These are phyloP conservation scores for Rhododendron ovatum DNA, from an alignment of 148 eudicot genomes.

Conservation along the genomic window DNA sequence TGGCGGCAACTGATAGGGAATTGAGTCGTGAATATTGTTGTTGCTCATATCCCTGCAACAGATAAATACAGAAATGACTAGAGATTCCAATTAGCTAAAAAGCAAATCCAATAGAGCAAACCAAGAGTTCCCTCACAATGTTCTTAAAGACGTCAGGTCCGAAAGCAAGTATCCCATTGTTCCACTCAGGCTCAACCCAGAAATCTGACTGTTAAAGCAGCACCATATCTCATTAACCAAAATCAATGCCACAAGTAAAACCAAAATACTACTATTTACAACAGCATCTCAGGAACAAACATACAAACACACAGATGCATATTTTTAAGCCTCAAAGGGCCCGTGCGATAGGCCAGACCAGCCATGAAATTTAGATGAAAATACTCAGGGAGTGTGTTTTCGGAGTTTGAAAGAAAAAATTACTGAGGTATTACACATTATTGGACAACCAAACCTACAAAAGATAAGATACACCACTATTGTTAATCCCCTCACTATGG, in stretches of 20 bases:
- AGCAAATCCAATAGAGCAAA: neutral
- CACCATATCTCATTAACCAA: constrained; percentile 12
- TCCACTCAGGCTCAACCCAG: constrained; percentile 77
- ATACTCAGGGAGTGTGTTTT: neutral
- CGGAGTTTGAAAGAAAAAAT: neutral
- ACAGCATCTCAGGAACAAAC: neutral
- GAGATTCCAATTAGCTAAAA: neutral
- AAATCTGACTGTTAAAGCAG: constrained; percentile 55
- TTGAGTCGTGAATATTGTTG: constrained; percentile 71
- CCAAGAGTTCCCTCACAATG: constrained; percentile 46
- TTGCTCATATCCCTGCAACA: constrained; percentile 74
- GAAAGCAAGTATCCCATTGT: constrained; percentile 84
- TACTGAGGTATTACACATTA: neutral
- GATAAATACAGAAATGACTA: constrained; percentile 2
- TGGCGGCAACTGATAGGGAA: constrained; percentile 88
- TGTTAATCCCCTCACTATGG: neutral
- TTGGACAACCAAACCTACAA: neutral
- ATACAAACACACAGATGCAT: neutral
- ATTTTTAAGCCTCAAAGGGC: neutral
- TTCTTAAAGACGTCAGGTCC: constrained; percentile 50
- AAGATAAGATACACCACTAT: neutral
- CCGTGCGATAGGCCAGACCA: neutral
- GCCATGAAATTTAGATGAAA: neutral
- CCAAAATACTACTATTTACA: neutral
- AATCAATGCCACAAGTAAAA: neutral